Evolutionary conservation across 2,329 filamentous ascomycete genomes (phyloP).

Genomic region (Epichloe sp.): DNA sequence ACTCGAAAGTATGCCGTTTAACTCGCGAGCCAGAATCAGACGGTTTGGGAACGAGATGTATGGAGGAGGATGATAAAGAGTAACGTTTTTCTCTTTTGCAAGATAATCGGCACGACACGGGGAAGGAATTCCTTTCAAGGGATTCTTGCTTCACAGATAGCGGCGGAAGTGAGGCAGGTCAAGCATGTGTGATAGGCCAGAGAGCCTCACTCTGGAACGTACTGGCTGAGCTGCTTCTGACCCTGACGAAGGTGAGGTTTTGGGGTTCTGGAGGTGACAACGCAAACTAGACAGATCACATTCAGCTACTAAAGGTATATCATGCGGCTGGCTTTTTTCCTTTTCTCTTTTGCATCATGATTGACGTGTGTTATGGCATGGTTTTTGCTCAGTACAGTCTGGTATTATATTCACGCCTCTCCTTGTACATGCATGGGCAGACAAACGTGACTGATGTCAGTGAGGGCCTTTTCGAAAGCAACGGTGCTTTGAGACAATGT

Average conservation of each 20-base stretch:
- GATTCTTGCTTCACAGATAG: conserved; percentile 2
- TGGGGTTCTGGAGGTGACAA: conserved; percentile 15
- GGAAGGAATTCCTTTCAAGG: conserved; percentile 1
- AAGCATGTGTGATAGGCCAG: conserved; percentile 1
- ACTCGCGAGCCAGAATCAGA: not conserved
- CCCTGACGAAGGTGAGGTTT: conserved; percentile 14
- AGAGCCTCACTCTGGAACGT: conserved; percentile 3
- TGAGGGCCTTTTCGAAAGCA: not conserved
- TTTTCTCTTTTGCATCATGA: conserved; percentile 17
- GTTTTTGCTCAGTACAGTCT: conserved; percentile 2
- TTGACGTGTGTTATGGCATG: conserved; percentile 17
- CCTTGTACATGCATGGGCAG: not conserved
- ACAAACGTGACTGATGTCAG: not conserved
- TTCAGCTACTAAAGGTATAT: conserved; percentile 24
- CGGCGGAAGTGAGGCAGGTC: conserved; percentile 1
- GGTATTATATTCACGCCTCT: not conserved
- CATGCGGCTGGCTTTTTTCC: conserved; percentile 22
- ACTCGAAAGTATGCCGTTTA: conserved; percentile 98
- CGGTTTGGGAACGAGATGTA: not conserved
- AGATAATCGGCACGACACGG: not conserved
- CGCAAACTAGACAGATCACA: conserved; percentile 24
- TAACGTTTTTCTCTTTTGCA: conserved; percentile 6
- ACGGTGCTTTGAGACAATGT: not conserved
- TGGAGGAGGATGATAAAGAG: not conserved
- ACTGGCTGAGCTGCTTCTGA: conserved; percentile 12